These are phyloP conservation scores for Rutstroemia sp. DNA, from an alignment of 2,329 filamentous ascomycete genomes.

Conservation along the genomic window DNA sequence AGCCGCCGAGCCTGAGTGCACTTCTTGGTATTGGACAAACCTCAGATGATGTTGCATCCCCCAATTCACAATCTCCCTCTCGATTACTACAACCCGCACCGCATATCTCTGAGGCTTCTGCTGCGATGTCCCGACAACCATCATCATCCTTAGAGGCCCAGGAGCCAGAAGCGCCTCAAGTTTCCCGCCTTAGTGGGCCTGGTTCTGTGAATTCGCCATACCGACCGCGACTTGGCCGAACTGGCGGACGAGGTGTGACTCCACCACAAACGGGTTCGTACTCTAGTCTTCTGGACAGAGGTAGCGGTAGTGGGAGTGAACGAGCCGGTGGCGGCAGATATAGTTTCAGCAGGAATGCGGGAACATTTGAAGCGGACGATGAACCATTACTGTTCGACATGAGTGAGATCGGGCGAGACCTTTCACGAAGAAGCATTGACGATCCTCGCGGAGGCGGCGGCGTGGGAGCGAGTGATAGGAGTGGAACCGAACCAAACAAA, in stretches of 20 bases:
- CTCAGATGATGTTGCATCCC: slow-evolving; percentile 31
- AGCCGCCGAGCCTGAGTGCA: slow-evolving; percentile 57
- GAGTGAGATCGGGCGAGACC: slow-evolving; percentile 57
- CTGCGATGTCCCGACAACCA: slow-evolving; percentile 21
- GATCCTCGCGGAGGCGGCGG: slow-evolving; percentile 33
- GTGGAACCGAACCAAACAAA: slow-evolving; percentile 13
- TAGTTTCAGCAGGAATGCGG: slow-evolving; percentile 37
- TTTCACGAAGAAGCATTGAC: slow-evolving; percentile 49
- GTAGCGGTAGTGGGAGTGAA: slow-evolving; percentile 30
- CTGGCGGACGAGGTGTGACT: slow-evolving; percentile 27
- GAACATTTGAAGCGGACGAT: slow-evolving; percentile 50
- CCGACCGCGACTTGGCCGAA: slow-evolving; percentile 25
- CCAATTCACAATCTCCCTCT: slow-evolving; percentile 25
- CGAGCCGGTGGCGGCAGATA: slow-evolving; percentile 33
- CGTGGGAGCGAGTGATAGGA: slow-evolving; percentile 12
- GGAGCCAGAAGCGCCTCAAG: slow-evolving; percentile 21
- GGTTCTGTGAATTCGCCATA: slow-evolving; percentile 27
- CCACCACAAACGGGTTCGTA: slow-evolving; percentile 29
- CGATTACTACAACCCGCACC: slow-evolving; percentile 28
- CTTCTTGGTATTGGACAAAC: slow-evolving; percentile 43
- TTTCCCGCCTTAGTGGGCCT: slow-evolving; percentile 19
- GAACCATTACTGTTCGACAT: slow-evolving; percentile 67
- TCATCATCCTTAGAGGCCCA: slow-evolving; percentile 25
- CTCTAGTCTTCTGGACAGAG: slow-evolving; percentile 28
- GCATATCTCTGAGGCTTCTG: slow-evolving; percentile 24